Percentiles rank a stretch among this genome's conserved stretches.
Conservation (phyloP, 805 yeast species). For the Saccharomycopsis malanga region DNA sequence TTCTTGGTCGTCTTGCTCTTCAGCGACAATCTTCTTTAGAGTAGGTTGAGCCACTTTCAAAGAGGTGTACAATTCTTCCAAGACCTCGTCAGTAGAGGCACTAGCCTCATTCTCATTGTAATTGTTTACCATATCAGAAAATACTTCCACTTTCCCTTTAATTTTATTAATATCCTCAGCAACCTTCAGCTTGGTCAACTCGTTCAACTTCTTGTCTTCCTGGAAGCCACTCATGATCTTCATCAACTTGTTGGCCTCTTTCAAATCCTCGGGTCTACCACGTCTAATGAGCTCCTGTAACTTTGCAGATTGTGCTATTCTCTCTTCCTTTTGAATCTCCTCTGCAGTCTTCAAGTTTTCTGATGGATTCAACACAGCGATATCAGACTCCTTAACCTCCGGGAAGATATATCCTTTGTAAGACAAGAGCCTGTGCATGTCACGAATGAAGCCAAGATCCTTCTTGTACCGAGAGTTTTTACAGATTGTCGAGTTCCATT, state of each 20-base stretch:
- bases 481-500: slow-evolving; percentile 95
- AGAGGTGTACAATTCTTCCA: slow-evolving; percentile 68
- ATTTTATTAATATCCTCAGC: slow-evolving; percentile 79
- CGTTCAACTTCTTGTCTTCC: slow-evolving; percentile 58
- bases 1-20: slow-evolving; percentile 52
- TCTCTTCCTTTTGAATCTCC: slow-evolving; percentile 88
- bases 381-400: slow-evolving; percentile 80
- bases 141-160: slow-evolving; percentile 76
- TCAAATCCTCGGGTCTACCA: slow-evolving; percentile 91
- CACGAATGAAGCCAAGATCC: slow-evolving; percentile 86
- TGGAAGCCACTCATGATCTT: slow-evolving; percentile 97
- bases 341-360: slow-evolving; percentile 82
- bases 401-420: slow-evolving; percentile 94
- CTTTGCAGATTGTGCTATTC: slow-evolving; percentile 88
- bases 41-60: slow-evolving; percentile 83
- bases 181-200: slow-evolving; percentile 70
- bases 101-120: slow-evolving; percentile 29
- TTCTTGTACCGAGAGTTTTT: slow-evolving; percentile 83
- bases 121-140: slow-evolving; percentile 65
- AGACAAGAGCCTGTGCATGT: slow-evolving; percentile 86
- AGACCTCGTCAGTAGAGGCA: slow-evolving; percentile 50
- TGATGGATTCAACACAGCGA: slow-evolving; percentile 86
- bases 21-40: slow-evolving; percentile 74
- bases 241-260: slow-evolving; percentile 95
- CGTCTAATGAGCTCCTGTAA: slow-evolving; percentile 91